phyloP scores from a whole-genome alignment of 441 rosid species.

The Sinapis alba region DNA sequence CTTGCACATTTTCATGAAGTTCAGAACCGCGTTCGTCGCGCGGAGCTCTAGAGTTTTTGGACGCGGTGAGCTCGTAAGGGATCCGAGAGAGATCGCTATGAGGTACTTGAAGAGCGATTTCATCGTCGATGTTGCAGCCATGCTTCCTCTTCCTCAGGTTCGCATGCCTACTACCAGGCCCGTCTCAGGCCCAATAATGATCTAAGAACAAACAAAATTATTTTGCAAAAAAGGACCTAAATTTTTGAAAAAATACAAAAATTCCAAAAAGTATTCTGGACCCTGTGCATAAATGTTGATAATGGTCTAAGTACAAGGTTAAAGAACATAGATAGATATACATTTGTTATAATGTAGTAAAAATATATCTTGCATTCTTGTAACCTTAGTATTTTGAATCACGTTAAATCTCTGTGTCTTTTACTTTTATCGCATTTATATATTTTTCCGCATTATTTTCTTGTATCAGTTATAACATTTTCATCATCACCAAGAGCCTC shows the following conservation, averaged over 20 bases:
- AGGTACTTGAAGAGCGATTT: slow-evolving; percentile 72
- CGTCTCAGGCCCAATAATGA: too few species aligned
- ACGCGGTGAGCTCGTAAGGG: slow-evolving; percentile 88
- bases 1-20: slow-evolving; percentile 69
- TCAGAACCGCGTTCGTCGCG: slow-evolving; percentile 81
- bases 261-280: too few species aligned
- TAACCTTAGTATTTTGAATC: background rate
- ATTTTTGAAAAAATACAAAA: too few species aligned
- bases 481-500: slow-evolving; percentile 1
- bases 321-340: background rate
- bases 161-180: too few species aligned
- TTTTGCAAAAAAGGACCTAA: too few species aligned
- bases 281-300: background rate
- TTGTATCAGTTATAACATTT: background rate
- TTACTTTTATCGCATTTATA: too few species aligned
- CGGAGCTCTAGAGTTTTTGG: slow-evolving; percentile 81
- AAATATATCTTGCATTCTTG: background rate
- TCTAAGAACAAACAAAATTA: too few species aligned
- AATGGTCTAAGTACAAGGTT: background rate
- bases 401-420: background rate
- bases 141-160: slow-evolving; percentile 95
- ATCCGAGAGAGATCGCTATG: slow-evolving; percentile 63
- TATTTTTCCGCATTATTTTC: background rate
- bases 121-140: slow-evolving; percentile 68
- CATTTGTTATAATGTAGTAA: background rate